phyloP scores from a whole-genome alignment of 192 early-diverging fungal genomes.

The Backusella luteola region DNA sequence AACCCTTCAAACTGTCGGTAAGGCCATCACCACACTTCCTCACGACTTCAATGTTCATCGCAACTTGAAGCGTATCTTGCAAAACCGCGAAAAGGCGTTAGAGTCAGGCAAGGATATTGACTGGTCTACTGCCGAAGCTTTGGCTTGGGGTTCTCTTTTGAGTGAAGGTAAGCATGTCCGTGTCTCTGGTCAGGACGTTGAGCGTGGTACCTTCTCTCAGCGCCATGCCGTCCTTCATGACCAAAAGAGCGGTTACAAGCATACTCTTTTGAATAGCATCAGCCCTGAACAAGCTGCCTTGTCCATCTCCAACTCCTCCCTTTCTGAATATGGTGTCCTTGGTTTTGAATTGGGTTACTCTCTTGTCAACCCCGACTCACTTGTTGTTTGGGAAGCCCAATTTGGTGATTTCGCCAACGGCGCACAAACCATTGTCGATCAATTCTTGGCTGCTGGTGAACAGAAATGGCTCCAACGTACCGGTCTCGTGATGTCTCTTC shows the following conservation, averaged over 20 bases:
- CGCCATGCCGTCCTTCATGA: slow-evolving; percentile 97
- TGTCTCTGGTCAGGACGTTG: slow-evolving; percentile 95
- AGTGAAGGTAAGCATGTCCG: slow-evolving; percentile 91
- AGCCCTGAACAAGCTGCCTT: slow-evolving; percentile 86
- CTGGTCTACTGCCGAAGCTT: slow-evolving; percentile 92
- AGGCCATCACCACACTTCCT: slow-evolving; percentile 78
- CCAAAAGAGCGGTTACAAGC: slow-evolving; percentile 81
- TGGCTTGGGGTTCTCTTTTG: slow-evolving; percentile 91
- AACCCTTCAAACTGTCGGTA: slow-evolving; percentile 79
- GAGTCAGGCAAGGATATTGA: slow-evolving; percentile 82
- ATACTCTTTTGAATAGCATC: slow-evolving; percentile 85
- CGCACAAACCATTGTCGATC: slow-evolving; percentile 97
- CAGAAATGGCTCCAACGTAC: slow-evolving; percentile 98
- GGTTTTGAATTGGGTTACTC: slow-evolving; percentile 99
- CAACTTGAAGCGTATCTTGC: slow-evolving; percentile 84
- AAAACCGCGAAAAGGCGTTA: slow-evolving; percentile 79
- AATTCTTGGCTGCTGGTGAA: slow-evolving; percentile 95
- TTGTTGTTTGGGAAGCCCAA: slow-evolving; percentile 98
- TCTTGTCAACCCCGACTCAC: slow-evolving; percentile 89
- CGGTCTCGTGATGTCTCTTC: slow-evolving; percentile 89
- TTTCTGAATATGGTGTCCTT: slow-evolving; percentile 93
- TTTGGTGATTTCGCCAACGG: slow-evolving; percentile 99
- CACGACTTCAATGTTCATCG: slow-evolving; percentile 82
- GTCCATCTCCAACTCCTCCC: slow-evolving; percentile 92
- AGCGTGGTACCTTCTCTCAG: slow-evolving; percentile 99